phyloP scores from a whole-genome alignment of 202 grass and related monocot species.

The Zizania palustris region DNA sequence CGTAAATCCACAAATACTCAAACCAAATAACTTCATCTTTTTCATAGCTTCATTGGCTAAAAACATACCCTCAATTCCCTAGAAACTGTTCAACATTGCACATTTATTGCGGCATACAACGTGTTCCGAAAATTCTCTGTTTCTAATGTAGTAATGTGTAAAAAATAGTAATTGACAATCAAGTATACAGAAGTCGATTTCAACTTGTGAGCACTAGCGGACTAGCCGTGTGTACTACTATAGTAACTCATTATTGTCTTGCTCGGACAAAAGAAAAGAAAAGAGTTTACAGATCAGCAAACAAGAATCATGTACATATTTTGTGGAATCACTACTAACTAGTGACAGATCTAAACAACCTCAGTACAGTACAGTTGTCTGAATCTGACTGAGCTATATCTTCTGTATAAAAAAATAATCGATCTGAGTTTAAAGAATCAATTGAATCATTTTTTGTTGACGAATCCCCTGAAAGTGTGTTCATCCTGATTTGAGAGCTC shows the following conservation, averaged over 20 bases:
- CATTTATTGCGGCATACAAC: not conserved
- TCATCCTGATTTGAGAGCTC: slow-evolving; percentile 36
- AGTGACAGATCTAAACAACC: slow-evolving; percentile 10
- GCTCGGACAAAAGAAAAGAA: not conserved
- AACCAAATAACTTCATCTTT: no score
- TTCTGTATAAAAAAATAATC: slow-evolving; percentile 33
- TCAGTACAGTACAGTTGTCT: not conserved
- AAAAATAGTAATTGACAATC: not conserved
- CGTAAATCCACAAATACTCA: no score
- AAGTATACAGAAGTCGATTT: slow-evolving; percentile 26
- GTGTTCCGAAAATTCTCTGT: not conserved
- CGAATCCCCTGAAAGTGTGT: not conserved
- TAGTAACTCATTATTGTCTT: not conserved
- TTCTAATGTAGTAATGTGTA: not conserved
- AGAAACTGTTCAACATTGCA: no score
- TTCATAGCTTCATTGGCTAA: no score
- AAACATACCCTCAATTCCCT: no score
- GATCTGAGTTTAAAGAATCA: slow-evolving; percentile 26
- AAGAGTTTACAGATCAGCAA: not conserved
- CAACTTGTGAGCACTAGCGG: not conserved
- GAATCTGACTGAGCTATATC: not conserved
- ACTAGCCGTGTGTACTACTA: not conserved
- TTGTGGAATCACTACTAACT: not conserved
- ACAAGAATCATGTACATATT: not conserved
- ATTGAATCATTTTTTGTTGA: slow-evolving; percentile 11